Base-by-base conservation (phyloP, 1,284 basidiomycete species). In the Porogramme epimiltina region DNA sequence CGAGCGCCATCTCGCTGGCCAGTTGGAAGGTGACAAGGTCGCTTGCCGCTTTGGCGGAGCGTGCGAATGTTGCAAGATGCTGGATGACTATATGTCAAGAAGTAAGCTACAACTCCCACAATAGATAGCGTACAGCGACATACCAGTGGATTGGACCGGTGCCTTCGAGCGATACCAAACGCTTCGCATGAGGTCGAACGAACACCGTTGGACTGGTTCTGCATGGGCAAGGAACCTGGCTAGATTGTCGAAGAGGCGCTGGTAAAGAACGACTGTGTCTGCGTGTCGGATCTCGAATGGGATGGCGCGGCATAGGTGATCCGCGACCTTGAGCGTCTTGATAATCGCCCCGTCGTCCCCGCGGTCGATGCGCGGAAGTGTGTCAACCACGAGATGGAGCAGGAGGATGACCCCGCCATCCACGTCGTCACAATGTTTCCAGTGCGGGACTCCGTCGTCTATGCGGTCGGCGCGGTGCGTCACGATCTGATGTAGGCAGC, bases 171-270 rank as follows among this genome's bases (percentile, higher is more conserved):
- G 53, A 13, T 38, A 43, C 52, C 53, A 58, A 15, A 55, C 39
- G 28, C 39, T 50, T 10, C 48, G 56, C 61, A 62, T 60, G 22
- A 58, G 49, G 13, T 52, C 47, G 37, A 62, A 62, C 15, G 56
- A 47, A 4, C 23, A 22, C 19, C 43, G 37, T 16, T 41, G 46
- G 10, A 62, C 44, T 0, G 36, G 23, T 2, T 47, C 45, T 3
- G 45, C 31, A 22, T 44, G 33, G 0, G 39, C 22, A 1, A 61
- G 51, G 20, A 59, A 52, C 13, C 22, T 34, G 0, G 59, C 47
- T 1, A 62, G 46, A 15, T 41, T 45, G 20, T 53, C 56, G 41
- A 61, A 61, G 5, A 61, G 43, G 0, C 57, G 52, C 16, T 55
- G 51, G 13, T 58, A 61, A 4, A 62, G 45, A 9, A 28, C 18